These are phyloP conservation scores for Candida alai DNA, from an alignment of 805 yeast species.

Conservation along the genomic window DNA sequence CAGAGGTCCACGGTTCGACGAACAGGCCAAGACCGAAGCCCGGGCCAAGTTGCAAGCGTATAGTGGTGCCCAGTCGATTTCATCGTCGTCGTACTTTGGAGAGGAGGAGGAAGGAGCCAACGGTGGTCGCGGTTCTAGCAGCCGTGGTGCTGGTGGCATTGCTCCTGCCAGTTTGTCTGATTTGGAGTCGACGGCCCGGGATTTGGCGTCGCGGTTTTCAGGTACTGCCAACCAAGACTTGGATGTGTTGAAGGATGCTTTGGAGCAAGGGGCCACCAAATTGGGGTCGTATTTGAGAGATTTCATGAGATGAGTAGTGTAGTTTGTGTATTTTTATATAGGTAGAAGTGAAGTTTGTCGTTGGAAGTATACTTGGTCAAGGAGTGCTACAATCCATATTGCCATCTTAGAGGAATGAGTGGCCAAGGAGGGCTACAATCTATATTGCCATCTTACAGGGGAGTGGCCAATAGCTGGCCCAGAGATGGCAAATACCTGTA, in stretches of 20 bases:
- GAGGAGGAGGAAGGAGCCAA: slow-evolving; percentile 54
- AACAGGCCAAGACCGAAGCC: slow-evolving; percentile 75
- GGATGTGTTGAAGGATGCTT: slow-evolving; percentile 82
- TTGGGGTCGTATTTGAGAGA: slow-evolving; percentile 84
- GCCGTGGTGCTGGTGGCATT: slow-evolving; percentile 20
- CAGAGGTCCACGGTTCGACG: slow-evolving; percentile 74
- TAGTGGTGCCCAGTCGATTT: slow-evolving; percentile 84
- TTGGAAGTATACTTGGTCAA: too few relatives aligned
- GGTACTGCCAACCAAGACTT: slow-evolving; percentile 85
- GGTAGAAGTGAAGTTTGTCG: too few relatives aligned
- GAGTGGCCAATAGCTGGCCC: too few relatives aligned
- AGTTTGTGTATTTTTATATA: background rate
- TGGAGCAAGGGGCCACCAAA: slow-evolving; percentile 92
- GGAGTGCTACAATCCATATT: too few relatives aligned
- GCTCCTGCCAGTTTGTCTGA: slow-evolving; percentile 29
- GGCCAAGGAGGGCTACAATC: too few relatives aligned
- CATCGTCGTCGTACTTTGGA: slow-evolving; percentile 90
- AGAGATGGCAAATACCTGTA: too few relatives aligned
- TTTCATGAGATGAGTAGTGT: slow-evolving; percentile 48
- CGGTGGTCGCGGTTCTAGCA: slow-evolving; percentile 4
- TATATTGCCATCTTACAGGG: too few relatives aligned
- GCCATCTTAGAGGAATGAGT: too few relatives aligned
- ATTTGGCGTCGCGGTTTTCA: slow-evolving; percentile 63
- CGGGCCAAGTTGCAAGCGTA: slow-evolving; percentile 74
- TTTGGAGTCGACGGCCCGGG: slow-evolving; percentile 57